Conservation (phyloP, 1,139 yeast species). For the Geotrichum klebahnii region DNA sequence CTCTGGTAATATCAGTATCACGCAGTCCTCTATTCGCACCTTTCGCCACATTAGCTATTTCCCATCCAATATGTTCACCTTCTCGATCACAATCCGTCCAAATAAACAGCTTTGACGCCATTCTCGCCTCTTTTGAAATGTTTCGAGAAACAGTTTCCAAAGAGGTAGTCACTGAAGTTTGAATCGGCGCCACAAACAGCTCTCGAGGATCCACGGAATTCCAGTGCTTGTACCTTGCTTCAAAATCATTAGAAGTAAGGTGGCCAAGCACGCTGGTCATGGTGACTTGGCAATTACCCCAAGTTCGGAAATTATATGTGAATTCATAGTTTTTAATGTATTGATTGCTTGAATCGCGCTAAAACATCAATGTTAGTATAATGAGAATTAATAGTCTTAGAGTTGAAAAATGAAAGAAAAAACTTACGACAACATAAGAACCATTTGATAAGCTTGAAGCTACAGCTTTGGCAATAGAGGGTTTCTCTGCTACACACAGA, state of each 20-base stretch:
- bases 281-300: conserved; percentile 74
- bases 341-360: conserved; percentile 51
- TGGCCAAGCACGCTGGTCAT: conserved; percentile 95
- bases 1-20: conserved; percentile 56
- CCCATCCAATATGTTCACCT: conserved; percentile 94
- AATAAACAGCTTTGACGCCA: conserved; percentile 65
- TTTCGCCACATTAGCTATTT: conserved; percentile 65
- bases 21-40: conserved; percentile 50
- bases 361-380: background rate
- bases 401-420: background rate
- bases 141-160: conserved; percentile 59
- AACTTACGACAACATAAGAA: conserved; percentile 37
- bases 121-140: conserved; percentile 61
- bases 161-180: conserved; percentile 41
- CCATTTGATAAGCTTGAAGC: conserved; percentile 77
- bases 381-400: background rate
- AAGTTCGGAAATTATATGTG: conserved; percentile 53
- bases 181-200: conserved; percentile 66
- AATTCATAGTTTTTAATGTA: conserved; percentile 81
- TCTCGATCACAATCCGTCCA: conserved; percentile 99
- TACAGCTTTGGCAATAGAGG: conserved; percentile 87
- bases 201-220: conserved; percentile 60
- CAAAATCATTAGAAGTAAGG: conserved; percentile 61
- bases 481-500: conserved; percentile 95
- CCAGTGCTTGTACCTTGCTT: conserved; percentile 55